phyloP scores from a whole-genome alignment of 1,284 basidiomycete species.

The Ganoderma meredithae region DNA sequence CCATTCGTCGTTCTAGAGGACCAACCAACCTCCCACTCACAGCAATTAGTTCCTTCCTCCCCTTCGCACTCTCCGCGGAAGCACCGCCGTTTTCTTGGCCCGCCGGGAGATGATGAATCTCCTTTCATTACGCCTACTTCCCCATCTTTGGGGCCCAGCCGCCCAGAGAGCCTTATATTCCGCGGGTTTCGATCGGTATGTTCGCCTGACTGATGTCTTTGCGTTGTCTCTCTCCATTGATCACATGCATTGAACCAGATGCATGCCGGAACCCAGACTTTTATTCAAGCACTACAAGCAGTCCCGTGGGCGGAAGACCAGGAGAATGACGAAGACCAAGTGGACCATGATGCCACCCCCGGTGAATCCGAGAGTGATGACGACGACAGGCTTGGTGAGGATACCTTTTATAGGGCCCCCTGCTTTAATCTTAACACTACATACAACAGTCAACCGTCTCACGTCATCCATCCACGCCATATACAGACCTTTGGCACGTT shows the following conservation, averaged over 20 bases:
- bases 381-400: conserved; percentile 54
- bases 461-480: conserved; percentile 88
- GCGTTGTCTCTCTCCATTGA: conserved; percentile 16
- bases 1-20: conserved; percentile 26
- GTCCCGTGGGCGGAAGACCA: conserved; percentile 76
- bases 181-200: conserved; percentile 71
- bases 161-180: conserved; percentile 59
- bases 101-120: conserved; percentile 61
- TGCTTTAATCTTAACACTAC: conserved; percentile 9
- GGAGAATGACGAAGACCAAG: conserved; percentile 70
- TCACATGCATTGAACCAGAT: conserved; percentile 51
- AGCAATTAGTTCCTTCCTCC: conserved; percentile 25
- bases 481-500: conserved; percentile 79
- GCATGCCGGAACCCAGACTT: conserved; percentile 83
- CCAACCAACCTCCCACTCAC: conserved; percentile 33
- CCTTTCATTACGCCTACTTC: conserved; percentile 81
- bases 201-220: conserved; percentile 23
- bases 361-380: conserved; percentile 67
- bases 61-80: conserved; percentile 27
- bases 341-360: conserved; percentile 50
- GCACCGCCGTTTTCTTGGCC: conserved; percentile 22
- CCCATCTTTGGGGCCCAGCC: conserved; percentile 54
- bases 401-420: conserved; percentile 13
- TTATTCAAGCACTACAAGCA: conserved; percentile 85
- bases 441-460: conserved; percentile 48